Conservation (phyloP, 2,329 filamentous ascomycete genomes). For the Akanthomyces dipterigenus region DNA sequence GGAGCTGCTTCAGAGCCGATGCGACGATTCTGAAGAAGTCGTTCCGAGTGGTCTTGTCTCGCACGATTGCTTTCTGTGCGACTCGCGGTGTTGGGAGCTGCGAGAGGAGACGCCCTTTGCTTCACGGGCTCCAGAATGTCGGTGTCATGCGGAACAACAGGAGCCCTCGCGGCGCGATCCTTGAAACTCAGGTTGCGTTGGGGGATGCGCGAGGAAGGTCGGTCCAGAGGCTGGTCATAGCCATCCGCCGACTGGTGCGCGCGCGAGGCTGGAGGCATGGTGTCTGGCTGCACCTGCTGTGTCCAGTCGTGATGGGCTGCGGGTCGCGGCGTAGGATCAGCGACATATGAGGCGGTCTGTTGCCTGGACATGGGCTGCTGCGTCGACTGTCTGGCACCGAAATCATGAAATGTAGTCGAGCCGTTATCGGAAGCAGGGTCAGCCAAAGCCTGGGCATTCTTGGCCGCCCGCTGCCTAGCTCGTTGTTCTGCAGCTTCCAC, state of each 20-base stretch:
- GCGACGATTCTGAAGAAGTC: constrained; percentile 9
- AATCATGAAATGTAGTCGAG: not conserved
- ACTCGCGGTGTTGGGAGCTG: constrained; percentile 13
- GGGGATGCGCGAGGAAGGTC: constrained; percentile 30
- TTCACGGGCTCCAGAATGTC: not conserved
- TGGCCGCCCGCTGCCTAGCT: constrained; percentile 54
- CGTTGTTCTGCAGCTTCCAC: constrained; percentile 75
- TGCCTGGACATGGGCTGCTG: not conserved
- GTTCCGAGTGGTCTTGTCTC: constrained; percentile 45
- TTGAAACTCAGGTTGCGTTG: constrained; percentile 54
- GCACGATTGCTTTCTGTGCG: constrained; percentile 53
- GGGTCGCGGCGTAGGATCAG: not conserved
- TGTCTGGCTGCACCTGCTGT: not conserved
- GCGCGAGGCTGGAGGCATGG: not conserved
- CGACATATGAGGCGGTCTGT: not conserved
- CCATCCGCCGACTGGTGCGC: not conserved
- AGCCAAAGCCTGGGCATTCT: constrained; percentile 20
- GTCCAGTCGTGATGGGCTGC: not conserved
- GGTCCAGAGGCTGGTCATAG: not conserved
- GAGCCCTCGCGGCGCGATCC: constrained; percentile 46
- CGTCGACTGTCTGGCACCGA: not conserved
- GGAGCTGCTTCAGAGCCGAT: not conserved
- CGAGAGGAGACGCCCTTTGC: not conserved
- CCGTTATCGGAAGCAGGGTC: not conserved
- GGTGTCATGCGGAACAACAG: not conserved